Evolutionary conservation across 2,329 filamentous ascomycete species (phyloP).

Genomic region (Dactylellina leptospora): DNA sequence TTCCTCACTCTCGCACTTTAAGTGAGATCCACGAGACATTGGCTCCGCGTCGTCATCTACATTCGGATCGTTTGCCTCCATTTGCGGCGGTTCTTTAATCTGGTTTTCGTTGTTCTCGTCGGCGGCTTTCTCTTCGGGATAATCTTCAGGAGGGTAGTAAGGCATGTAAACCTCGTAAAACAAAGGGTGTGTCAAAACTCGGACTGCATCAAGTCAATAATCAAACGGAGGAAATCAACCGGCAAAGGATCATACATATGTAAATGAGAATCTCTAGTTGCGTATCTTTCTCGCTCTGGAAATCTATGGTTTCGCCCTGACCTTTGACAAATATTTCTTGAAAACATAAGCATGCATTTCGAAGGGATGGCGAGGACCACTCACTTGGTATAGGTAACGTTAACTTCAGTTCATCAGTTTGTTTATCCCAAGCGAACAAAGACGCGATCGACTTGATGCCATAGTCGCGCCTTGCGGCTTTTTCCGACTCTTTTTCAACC

Average conservation of each 20-base stretch:
- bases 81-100: background rate
- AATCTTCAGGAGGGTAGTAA: background rate
- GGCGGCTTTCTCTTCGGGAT: background rate
- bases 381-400: slow-evolving; percentile 26
- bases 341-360: background rate
- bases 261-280: slow-evolving; percentile 28
- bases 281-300: slow-evolving; percentile 12
- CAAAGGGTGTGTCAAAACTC: slow-evolving; percentile 6
- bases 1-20: too few relatives aligned
- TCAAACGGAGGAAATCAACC: too few relatives aligned
- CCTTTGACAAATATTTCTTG: slow-evolving; percentile 20
- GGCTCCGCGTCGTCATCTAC: too few relatives aligned
- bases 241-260: background rate
- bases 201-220: background rate
- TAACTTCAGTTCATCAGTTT: slow-evolving; percentile 25
- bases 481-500: slow-evolving; percentile 31
- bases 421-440: slow-evolving; percentile 3
- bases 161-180: slow-evolving; percentile 9
- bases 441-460: background rate
- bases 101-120: background rate
- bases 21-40: too few relatives aligned
- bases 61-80: background rate
- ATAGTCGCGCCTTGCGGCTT: slow-evolving; percentile 10
- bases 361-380: background rate
- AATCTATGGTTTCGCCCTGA: slow-evolving; percentile 10